Conservation (phyloP, 2,329 filamentous ascomycete genomes). For the Gaeumannomyces tritici region DNA sequence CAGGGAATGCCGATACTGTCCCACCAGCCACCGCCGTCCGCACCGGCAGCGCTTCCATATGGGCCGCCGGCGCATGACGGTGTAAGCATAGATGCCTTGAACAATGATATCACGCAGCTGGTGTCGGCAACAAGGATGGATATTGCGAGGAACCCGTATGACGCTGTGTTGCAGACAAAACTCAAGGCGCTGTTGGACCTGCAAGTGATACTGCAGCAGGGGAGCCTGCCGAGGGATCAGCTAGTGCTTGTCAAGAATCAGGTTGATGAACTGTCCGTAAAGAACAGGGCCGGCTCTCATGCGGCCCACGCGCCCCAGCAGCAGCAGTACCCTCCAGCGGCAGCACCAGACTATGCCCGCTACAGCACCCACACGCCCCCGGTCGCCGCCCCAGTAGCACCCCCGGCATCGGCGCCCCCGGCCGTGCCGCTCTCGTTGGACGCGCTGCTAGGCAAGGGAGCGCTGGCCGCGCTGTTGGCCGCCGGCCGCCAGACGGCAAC, state of each 20-base stretch:
- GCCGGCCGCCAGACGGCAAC: slow-evolving; percentile 37
- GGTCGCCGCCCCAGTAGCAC: slow-evolving; percentile 23
- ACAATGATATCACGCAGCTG: slow-evolving; percentile 72
- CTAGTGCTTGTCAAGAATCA: slow-evolving; percentile 77
- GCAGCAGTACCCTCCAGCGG: slow-evolving; percentile 17
- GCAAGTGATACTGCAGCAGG: slow-evolving; percentile 68
- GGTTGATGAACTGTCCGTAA: slow-evolving; percentile 67
- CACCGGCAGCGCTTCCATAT: slow-evolving; percentile 26
- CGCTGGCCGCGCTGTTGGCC: slow-evolving; percentile 49
- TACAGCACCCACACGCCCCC: slow-evolving; percentile 4
- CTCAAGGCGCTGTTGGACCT: slow-evolving; percentile 80
- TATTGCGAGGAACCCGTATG: slow-evolving; percentile 66
- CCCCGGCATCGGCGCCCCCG: slow-evolving; percentile 17
- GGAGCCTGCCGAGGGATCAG: slow-evolving; percentile 71
- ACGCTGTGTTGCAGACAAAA: slow-evolving; percentile 66
- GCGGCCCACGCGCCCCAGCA: background rate
- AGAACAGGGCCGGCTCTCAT: slow-evolving; percentile 33
- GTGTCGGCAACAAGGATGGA: slow-evolving; percentile 65
- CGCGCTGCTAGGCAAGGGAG: slow-evolving; percentile 48
- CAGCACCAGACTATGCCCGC: slow-evolving; percentile 5
- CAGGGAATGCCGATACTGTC: slow-evolving; percentile 2
- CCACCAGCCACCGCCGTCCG: slow-evolving; percentile 26
- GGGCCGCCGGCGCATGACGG: slow-evolving; percentile 32
- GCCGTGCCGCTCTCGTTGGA: slow-evolving; percentile 38
- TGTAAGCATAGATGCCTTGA: slow-evolving; percentile 64